A percentile compares a stretch with the other conserved stretches of the same genome.
phyloP scores from a whole-genome alignment of 208 protist genomes.

The Strigomonas culicis region DNA sequence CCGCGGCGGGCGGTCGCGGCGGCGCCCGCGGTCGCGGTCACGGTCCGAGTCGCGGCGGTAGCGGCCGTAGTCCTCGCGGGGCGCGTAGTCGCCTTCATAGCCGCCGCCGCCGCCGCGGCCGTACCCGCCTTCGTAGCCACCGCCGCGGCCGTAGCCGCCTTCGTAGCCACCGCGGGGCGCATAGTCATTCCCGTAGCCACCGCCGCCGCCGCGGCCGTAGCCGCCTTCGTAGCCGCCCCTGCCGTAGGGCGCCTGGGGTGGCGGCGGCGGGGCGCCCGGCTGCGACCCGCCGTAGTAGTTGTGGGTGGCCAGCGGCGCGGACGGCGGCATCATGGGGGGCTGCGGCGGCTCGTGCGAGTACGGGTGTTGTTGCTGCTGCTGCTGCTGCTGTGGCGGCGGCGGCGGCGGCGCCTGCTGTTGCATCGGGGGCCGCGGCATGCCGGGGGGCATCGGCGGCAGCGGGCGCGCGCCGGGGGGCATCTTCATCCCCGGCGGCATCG shows the following conservation, averaged over 20 bases:
- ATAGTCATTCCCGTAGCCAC: slow-evolving; percentile 1
- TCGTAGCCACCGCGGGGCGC: background rate
- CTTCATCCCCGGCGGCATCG: slow-evolving; percentile 27
- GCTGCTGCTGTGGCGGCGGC: slow-evolving; percentile 15
- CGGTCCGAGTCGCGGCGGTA: slow-evolving; percentile 2
- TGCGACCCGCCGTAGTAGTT: background rate
- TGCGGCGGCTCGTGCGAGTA: slow-evolving; percentile 5
- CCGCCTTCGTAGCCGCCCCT: background rate
- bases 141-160: slow-evolving; percentile 4
- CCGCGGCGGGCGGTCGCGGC: slow-evolving; percentile 20
- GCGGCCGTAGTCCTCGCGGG: background rate
- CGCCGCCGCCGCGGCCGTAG: background rate
- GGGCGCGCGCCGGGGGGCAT: slow-evolving; percentile 9
- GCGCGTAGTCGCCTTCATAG: background rate
- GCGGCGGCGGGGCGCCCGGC: background rate
- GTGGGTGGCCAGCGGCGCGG: background rate
- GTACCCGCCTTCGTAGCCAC: slow-evolving; percentile 12
- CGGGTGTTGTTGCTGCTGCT: background rate
- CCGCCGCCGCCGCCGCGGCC: background rate
- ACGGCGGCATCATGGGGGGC: background rate
- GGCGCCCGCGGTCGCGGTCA: slow-evolving; percentile 8
- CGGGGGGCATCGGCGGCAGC: slow-evolving; percentile 39
- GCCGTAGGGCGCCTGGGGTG: background rate
- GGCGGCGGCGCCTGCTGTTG: background rate
- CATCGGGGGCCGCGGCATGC: slow-evolving; percentile 18